These are phyloP conservation scores for Phoma sp. DNA, from an alignment of 2,329 filamentous ascomycete species.

Conservation along the genomic window DNA sequence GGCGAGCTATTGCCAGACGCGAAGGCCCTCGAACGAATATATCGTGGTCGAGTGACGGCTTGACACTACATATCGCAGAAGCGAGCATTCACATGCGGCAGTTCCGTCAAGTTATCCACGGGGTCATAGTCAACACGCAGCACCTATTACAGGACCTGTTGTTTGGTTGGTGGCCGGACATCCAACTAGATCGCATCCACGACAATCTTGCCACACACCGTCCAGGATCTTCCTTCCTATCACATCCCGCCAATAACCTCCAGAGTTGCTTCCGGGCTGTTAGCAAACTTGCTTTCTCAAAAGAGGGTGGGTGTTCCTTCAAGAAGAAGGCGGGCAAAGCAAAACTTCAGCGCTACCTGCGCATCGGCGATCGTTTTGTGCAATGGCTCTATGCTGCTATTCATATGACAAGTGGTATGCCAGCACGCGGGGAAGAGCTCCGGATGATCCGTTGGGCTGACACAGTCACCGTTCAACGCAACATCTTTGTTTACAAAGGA, in stretches of 20 bases:
- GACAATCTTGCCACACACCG: constrained; percentile 15
- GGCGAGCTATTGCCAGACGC: constrained; percentile 11
- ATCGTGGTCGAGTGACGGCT: constrained; percentile 7
- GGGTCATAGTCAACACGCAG: neutral
- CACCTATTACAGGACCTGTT: constrained; percentile 7
- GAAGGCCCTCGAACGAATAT: constrained; percentile 12
- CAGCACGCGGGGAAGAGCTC: constrained; percentile 12
- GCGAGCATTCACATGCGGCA: constrained; percentile 3
- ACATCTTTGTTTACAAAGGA: constrained; percentile 15
- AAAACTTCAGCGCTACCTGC: neutral
- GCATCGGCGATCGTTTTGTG: constrained; percentile 1
- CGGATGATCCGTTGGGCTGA: constrained; percentile 7
- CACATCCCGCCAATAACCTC: constrained; percentile 10
- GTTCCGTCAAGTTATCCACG: constrained; percentile 8
- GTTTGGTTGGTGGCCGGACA: constrained; percentile 10
- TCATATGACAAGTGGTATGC: constrained; percentile 7
- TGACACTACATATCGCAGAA: constrained; percentile 10
- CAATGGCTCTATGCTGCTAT: constrained; percentile 4
- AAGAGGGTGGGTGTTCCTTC: constrained; percentile 6
- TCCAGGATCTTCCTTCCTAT: constrained; percentile 9
- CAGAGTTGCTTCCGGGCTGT: constrained; percentile 4
- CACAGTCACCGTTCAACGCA: constrained; percentile 5
- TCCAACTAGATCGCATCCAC: neutral
- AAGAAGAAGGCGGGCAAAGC: constrained; percentile 5
- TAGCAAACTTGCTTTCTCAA: constrained; percentile 5